phyloP scores from a whole-genome alignment of 2,329 filamentous ascomycete genomes.

The Biscogniauxia sp. region DNA sequence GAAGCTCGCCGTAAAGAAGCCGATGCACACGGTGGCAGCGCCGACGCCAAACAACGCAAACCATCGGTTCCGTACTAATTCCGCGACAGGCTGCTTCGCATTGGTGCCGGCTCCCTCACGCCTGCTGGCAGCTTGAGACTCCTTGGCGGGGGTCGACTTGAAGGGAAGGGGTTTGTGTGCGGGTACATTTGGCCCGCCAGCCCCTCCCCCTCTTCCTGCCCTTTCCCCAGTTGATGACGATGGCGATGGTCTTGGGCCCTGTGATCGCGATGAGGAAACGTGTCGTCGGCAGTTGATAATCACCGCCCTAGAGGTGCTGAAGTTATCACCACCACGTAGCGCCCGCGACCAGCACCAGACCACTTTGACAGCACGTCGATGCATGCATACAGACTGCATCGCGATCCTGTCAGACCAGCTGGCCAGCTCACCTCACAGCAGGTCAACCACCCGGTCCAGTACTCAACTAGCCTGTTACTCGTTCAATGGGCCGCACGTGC shows the following conservation, averaged over 20 bases:
- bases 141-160: constrained; percentile 8
- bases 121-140: constrained; percentile 1
- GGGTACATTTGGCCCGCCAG: constrained; percentile 2
- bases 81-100: constrained; percentile 15
- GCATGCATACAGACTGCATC: not conserved
- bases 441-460: not conserved
- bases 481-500: not conserved
- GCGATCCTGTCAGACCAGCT: not conserved
- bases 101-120: constrained; percentile 1
- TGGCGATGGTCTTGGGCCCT: not conserved
- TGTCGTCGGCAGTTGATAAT: not conserved
- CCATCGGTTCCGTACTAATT: constrained; percentile 36
- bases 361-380: not conserved
- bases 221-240: constrained; percentile 2
- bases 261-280: constrained; percentile 10
- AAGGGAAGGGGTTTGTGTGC: constrained; percentile 26
- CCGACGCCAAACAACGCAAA: constrained; percentile 47
- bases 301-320: not conserved
- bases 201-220: not conserved
- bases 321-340: not conserved
- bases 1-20: constrained; percentile 43
- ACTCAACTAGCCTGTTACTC: not conserved
- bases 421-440: not conserved
- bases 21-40: constrained; percentile 44
- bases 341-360: not conserved